phyloP scores from a whole-genome alignment of 345 rosid genomes.

The Salix koriyanagi region DNA sequence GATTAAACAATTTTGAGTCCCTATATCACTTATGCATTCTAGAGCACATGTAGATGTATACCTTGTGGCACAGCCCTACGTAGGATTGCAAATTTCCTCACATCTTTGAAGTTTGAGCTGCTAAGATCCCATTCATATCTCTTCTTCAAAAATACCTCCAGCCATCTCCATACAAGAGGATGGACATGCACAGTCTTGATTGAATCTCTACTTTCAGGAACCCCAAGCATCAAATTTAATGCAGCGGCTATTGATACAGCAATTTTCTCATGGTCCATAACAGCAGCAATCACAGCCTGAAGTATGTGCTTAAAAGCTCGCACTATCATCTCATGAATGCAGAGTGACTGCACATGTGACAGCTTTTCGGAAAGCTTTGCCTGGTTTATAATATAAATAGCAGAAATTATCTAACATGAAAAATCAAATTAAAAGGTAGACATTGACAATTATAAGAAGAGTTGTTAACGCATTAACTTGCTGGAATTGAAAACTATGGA shows the following conservation, averaged over 20 bases:
- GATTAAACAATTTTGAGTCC: not conserved
- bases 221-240: slow-evolving; percentile 87
- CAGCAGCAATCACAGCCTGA: slow-evolving; percentile 82
- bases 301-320: slow-evolving; percentile 90
- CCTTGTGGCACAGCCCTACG: slow-evolving; percentile 98
- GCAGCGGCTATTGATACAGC: slow-evolving; percentile 78
- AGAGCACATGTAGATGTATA: slow-evolving; percentile 16
- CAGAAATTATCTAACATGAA: slow-evolving; percentile 11
- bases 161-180: slow-evolving; percentile 83
- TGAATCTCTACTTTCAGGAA: slow-evolving; percentile 49
- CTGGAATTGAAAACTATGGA: not conserved
- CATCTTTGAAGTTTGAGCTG: slow-evolving; percentile 69
- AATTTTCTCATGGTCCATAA: slow-evolving; percentile 49
- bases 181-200: slow-evolving; percentile 48
- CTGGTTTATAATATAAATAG: slow-evolving; percentile 38
- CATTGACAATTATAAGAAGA: not conserved
- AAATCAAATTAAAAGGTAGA: slow-evolving; percentile 1
- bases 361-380: slow-evolving; percentile 92
- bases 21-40: not conserved
- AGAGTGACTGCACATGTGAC: slow-evolving; percentile 92
- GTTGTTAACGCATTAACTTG: not conserved
- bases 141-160: slow-evolving; percentile 76
- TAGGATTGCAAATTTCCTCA: slow-evolving; percentile 84
- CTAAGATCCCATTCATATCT: slow-evolving; percentile 87
- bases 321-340: slow-evolving; percentile 96